Conservation (phyloP, 352 stramenopile genomes). For the Globisporangium cystogenes region DNA sequence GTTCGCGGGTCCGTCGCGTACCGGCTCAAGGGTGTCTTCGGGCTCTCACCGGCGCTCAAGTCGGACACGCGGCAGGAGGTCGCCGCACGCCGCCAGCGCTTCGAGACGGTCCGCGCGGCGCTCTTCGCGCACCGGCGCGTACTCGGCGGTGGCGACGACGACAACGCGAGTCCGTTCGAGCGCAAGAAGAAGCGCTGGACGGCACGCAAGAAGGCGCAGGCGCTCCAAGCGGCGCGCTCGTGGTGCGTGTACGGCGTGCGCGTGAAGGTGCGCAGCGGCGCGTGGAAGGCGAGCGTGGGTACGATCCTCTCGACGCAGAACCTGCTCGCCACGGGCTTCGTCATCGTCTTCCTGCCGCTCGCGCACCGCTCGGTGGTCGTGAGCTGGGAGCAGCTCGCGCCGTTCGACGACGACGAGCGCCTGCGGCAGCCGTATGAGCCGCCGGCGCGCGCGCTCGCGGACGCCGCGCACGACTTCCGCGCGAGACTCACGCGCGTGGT, state of each 20-base stretch:
- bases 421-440: constrained; percentile 38
- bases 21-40: constrained; percentile 31
- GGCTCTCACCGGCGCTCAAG: constrained; percentile 29
- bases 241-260: constrained; percentile 50
- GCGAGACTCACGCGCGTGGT: constrained; percentile 28
- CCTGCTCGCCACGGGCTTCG: constrained; percentile 44
- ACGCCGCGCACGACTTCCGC: constrained; percentile 33
- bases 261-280: constrained; percentile 40
- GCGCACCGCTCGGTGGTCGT: constrained; percentile 54
- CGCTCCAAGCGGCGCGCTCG: constrained; percentile 27
- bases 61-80: constrained; percentile 59
- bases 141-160: not conserved
- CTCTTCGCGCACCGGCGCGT: constrained; percentile 37
- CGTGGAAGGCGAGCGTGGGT: constrained; percentile 41
- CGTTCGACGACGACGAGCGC: constrained; percentile 33
- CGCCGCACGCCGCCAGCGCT: constrained; percentile 17
- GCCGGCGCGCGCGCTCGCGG: constrained; percentile 17
- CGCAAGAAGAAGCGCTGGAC: constrained; percentile 42
- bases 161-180: constrained; percentile 6
- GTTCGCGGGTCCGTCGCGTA: constrained; percentile 32
- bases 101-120: constrained; percentile 37
- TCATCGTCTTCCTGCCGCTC: constrained; percentile 52
- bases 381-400: constrained; percentile 43
- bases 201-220: constrained; percentile 24
- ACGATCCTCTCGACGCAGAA: constrained; percentile 63